phyloP scores from a whole-genome alignment of 192 early-diverging fungal genomes.

The Coemansia sp. region DNA sequence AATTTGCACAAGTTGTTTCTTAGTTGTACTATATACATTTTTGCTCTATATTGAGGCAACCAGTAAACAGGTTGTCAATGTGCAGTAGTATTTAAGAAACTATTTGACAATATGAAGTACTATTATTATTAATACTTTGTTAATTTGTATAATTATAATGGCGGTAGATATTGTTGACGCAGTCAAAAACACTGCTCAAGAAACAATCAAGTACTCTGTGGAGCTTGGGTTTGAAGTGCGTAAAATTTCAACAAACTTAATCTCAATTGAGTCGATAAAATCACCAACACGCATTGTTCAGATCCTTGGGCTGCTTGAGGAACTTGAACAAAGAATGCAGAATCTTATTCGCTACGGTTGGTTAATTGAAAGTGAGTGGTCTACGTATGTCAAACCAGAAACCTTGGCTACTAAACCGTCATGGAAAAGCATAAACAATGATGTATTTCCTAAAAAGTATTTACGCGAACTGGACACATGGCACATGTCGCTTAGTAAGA shows the following conservation, averaged over 20 bases:
- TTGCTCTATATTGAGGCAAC: background rate
- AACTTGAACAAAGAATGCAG: conserved; percentile 39
- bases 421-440: background rate
- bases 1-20: background rate
- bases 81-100: background rate
- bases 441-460: conserved; percentile 27
- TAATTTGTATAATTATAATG: background rate
- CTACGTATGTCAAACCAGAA: conserved; percentile 20
- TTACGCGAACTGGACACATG: conserved; percentile 36
- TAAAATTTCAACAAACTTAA: conserved; percentile 32
- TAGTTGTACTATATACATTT: no score
- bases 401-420: background rate
- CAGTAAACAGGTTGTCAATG: background rate
- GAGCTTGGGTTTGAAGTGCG: conserved; percentile 34
- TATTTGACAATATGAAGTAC: background rate
- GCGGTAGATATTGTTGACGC: conserved; percentile 36
- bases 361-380: conserved; percentile 48
- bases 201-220: conserved; percentile 26
- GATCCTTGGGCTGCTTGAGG: conserved; percentile 31
- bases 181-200: conserved; percentile 29
- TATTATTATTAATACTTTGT: conserved; percentile 11
- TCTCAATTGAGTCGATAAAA: conserved; percentile 25
- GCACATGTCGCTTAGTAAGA: conserved; percentile 30
- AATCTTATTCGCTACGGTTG: conserved; percentile 47
- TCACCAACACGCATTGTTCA: conserved; percentile 27